Percentiles rank a stretch among this genome's conserved stretches.
phyloP scores from a whole-genome alignment of 108 stramenopile species.

The Cyclotella atomus region DNA sequence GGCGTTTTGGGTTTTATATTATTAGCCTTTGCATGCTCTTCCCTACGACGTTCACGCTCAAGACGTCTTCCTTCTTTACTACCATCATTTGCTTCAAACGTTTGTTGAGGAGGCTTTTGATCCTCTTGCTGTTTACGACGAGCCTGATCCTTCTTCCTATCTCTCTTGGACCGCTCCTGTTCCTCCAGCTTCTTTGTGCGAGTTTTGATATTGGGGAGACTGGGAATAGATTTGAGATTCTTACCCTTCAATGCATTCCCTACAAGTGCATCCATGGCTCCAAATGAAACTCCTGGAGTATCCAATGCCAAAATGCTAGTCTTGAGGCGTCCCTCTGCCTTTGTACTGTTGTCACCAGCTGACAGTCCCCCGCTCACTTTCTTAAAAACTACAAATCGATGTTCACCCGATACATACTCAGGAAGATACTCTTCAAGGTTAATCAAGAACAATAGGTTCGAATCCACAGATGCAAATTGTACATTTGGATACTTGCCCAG shows the following conservation, averaged over 20 bases:
- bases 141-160: conserved; percentile 65
- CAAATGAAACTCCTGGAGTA: conserved; percentile 58
- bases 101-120: conserved; percentile 40
- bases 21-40: conserved; percentile 68
- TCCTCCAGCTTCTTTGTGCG: conserved; percentile 85
- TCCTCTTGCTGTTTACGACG: conserved; percentile 47
- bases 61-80: conserved; percentile 71
- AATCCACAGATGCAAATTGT: conserved; percentile 80
- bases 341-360: conserved; percentile 43
- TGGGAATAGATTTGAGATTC: conserved; percentile 56
- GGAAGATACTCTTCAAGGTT: conserved; percentile 81
- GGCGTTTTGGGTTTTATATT: conserved; percentile 79
- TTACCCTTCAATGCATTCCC: conserved; percentile 52
- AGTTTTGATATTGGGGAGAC: conserved; percentile 81
- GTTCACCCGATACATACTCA: conserved; percentile 71
- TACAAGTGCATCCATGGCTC: conserved; percentile 71
- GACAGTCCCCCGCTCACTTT: conserved; percentile 68
- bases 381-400: conserved; percentile 85
- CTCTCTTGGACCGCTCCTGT: conserved; percentile 70
- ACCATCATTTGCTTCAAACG: conserved; percentile 71
- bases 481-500: conserved; percentile 75
- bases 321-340: conserved; percentile 64
- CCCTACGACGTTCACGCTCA: conserved; percentile 83
- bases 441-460: conserved; percentile 68
- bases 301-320: conserved; percentile 67